Evolutionary conservation across 352 stramenopile species (phyloP), one percentile per base, ranked within the genome.

Genomic region (Sclerospora graminicola): DNA sequence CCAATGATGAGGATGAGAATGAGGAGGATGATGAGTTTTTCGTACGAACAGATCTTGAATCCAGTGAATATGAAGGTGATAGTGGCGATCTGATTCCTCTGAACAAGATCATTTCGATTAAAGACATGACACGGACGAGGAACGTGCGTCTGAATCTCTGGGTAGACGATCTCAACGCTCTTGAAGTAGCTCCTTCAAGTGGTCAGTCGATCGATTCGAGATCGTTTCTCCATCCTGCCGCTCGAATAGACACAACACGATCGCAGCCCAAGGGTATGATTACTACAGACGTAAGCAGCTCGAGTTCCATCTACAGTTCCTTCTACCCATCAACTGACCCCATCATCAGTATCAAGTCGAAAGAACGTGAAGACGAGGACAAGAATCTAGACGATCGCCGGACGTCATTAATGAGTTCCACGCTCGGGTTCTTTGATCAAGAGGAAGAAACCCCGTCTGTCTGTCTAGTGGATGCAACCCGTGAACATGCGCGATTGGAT

Each of bases 81-180:
- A n/a, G n/a, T n/a, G n/a, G n/a, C n/a, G n/a, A n/a, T n/a, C n/a
- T n/a, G n/a, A n/a, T n/a, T n/a, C n/a, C n/a, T n/a, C 53, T 23
- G 20, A 59, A 41, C 38, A 84, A 84, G 35, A 57, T 84, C 32
- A 78, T 84, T 35, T 84, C 71, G 2, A 72, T 84, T 41, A 73
- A 71, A 42, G 62, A 68, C 5, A 63, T 84, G 3, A 28, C 45
- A n/a, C 41, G 48, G 13, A 41, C 19, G n/a, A 31, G 20, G n/a
- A 63, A 44, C n/a, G n/a, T 57, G 8, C 32, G 40, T 34, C 55
- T 35, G 10, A 45, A 47, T 19, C 20, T 24, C 8, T 51, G 42
- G 49, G 23, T 45, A 19, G 18, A 37, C 21, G 21, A 26, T 6
- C 4, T 26, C 21, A 26, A 26, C 21, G 21, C 21, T 41, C 36